Conservation (phyloP, 768 basidiomycete species). For the Leccinum subtestaceum region DNA sequence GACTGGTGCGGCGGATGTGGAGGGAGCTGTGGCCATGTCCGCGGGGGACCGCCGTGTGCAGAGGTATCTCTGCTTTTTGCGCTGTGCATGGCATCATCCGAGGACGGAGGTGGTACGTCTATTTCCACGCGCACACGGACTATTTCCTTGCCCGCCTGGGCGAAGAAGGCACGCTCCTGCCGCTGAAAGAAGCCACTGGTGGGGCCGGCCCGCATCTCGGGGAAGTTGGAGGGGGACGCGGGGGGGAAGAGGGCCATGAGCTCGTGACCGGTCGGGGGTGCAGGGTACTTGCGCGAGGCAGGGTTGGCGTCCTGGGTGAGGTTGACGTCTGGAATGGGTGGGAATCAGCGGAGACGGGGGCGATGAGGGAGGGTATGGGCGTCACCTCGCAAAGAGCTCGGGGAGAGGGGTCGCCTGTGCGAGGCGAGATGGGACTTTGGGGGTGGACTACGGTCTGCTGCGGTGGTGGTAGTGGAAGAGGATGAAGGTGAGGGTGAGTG, state of each 20-base stretch:
- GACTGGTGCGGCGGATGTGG: constrained; percentile 30
- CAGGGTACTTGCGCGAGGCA: constrained; percentile 59
- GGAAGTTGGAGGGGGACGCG: constrained; percentile 54
- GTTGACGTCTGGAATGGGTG: constrained; percentile 53
- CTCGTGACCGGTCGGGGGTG: constrained; percentile 78
- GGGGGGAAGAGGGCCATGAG: constrained; percentile 85
- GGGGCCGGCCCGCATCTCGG: constrained; percentile 57
- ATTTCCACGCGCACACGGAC: constrained; percentile 72
- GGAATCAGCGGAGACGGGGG: constrained; percentile 15
- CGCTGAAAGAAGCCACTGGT: constrained; percentile 72
- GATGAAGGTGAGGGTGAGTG: constrained; percentile 53
- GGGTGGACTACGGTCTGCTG: constrained; percentile 41
- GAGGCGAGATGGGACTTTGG: constrained; percentile 28
- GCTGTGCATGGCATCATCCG: constrained; percentile 18
- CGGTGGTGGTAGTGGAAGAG: constrained; percentile 46
- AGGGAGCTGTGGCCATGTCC: constrained; percentile 32
- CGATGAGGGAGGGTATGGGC: neutral
- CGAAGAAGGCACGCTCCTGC: constrained; percentile 80
- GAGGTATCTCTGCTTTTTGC: constrained; percentile 26
- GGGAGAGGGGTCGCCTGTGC: constrained; percentile 56
- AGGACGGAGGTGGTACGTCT: constrained; percentile 40
- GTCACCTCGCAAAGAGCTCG: constrained; percentile 59
- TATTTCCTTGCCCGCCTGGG: constrained; percentile 74
- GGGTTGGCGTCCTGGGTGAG: constrained; percentile 51
- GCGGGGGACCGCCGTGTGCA: constrained; percentile 25